Conservation (phyloP, 352 stramenopile genomes). For the Pythium grandisporangium region DNA sequence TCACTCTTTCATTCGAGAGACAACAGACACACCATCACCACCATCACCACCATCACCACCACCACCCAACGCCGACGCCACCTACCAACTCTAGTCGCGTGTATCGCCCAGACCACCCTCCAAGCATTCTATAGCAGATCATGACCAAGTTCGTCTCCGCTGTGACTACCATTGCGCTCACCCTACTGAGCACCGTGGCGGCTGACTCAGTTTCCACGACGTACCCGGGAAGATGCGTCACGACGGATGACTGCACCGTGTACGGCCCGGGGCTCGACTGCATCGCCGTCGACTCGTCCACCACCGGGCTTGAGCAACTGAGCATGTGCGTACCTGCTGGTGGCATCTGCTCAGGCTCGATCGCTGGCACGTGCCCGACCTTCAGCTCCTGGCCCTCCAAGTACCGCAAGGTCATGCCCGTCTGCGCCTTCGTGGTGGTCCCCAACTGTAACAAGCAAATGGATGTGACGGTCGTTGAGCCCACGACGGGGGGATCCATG, state of each 20-base stretch:
- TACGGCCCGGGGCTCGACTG: conserved; percentile 62
- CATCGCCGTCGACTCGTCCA: conserved; percentile 51
- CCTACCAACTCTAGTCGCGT: too few species aligned
- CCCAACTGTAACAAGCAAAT: conserved; percentile 53
- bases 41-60: too few species aligned
- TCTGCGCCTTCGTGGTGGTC: conserved; percentile 60
- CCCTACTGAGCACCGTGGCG: too few species aligned
- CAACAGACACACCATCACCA: too few species aligned
- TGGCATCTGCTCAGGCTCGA: conserved; percentile 50
- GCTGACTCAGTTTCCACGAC: conserved; percentile 23
- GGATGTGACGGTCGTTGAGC: conserved; percentile 17
- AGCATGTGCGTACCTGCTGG: conserved; percentile 56
- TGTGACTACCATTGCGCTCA: too few species aligned
- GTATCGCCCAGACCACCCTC: too few species aligned
- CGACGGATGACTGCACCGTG: conserved; percentile 31
- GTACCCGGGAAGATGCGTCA: conserved; percentile 42
- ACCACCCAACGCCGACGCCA: too few species aligned
- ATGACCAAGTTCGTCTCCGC: too few species aligned
- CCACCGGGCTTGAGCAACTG: conserved; percentile 41
- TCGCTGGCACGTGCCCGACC: conserved; percentile 53
- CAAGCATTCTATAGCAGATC: too few species aligned
- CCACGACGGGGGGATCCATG: not conserved
- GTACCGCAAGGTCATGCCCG: conserved; percentile 57
- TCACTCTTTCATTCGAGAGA: too few species aligned
- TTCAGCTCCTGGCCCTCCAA: conserved; percentile 64